Percentiles rank a stretch among this genome's conserved stretches.
Conservation (phyloP, 192 early-diverging fungal genomes). For the Cetraspora pellucida region DNA sequence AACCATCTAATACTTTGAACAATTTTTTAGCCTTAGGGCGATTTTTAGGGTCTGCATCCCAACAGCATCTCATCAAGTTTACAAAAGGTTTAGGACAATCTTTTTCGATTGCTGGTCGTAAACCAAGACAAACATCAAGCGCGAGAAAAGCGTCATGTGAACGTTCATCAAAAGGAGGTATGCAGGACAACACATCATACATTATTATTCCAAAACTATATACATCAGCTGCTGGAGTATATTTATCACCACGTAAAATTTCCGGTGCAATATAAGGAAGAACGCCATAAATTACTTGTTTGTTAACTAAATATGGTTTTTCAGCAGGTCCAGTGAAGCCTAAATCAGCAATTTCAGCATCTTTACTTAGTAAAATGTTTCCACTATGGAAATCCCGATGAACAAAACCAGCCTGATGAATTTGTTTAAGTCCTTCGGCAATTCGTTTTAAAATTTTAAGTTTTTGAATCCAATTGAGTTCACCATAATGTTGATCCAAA, state of each 20-base stretch:
- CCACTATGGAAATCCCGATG: constrained; percentile 52
- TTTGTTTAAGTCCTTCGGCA: constrained; percentile 44
- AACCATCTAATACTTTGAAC: background rate
- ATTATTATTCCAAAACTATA: constrained; percentile 59
- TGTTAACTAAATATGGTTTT: constrained; percentile 42
- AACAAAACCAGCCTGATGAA: constrained; percentile 46
- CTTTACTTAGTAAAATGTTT: constrained; percentile 41
- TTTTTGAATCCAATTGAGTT: constrained; percentile 16
- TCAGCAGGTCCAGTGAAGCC: constrained; percentile 42
- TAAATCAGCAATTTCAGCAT: constrained; percentile 42
- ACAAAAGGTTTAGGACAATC: background rate
- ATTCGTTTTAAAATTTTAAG: constrained; percentile 30
- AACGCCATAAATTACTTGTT: constrained; percentile 54
- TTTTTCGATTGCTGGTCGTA: background rate
- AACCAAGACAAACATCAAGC: constrained; percentile 8
- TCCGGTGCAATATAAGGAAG: constrained; percentile 59
- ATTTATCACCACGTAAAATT: constrained; percentile 49
- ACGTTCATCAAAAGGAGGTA: constrained; percentile 38
- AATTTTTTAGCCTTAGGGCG: background rate
- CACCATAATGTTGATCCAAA: background rate
- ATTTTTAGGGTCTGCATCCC: background rate
- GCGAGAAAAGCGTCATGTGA: background rate
- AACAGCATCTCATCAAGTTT: constrained; percentile 15
- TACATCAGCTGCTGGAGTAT: constrained; percentile 53
- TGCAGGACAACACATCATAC: constrained; percentile 51